Percentiles rank a stretch among this genome's conserved stretches.
Conservation (phyloP, 257 asterid species). For the Sherardia arvensis region DNA sequence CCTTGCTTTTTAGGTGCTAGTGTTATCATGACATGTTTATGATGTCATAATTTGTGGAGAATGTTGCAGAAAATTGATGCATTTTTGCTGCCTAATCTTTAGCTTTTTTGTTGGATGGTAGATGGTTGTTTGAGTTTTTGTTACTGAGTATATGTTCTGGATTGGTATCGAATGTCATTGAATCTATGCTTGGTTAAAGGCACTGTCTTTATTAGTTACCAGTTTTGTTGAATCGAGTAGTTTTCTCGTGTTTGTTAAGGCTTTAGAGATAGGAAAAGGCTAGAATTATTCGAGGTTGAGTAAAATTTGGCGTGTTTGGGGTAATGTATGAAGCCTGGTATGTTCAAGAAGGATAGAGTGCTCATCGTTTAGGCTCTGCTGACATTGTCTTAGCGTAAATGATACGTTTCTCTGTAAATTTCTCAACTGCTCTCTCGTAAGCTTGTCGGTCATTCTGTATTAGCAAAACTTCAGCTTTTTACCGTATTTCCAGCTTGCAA, state of each 20-base stretch:
- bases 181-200: not conserved
- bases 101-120: not conserved
- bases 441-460: slow-evolving; percentile 1
- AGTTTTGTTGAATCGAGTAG: not conserved
- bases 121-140: not conserved
- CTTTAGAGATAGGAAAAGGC: not conserved
- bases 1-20: not conserved
- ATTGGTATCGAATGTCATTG: not conserved
- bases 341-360: not conserved
- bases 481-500: slow-evolving; percentile 38
- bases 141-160: not conserved
- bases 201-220: not conserved
- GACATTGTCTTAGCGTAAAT: not conserved
- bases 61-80: not conserved
- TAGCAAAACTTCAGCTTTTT: slow-evolving; percentile 9
- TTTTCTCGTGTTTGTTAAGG: not conserved
- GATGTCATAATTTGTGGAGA: not conserved
- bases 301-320: slow-evolving; percentile 1
- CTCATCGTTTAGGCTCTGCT: not conserved
- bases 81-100: not conserved
- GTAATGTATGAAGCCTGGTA: too few species aligned
- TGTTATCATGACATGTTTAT: not conserved
- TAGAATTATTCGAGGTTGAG: not conserved
- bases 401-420: not conserved
- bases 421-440: not conserved